Evolutionary conservation across 2,329 filamentous ascomycete species (phyloP).

Genomic region (Exophiala oligosperma): DNA sequence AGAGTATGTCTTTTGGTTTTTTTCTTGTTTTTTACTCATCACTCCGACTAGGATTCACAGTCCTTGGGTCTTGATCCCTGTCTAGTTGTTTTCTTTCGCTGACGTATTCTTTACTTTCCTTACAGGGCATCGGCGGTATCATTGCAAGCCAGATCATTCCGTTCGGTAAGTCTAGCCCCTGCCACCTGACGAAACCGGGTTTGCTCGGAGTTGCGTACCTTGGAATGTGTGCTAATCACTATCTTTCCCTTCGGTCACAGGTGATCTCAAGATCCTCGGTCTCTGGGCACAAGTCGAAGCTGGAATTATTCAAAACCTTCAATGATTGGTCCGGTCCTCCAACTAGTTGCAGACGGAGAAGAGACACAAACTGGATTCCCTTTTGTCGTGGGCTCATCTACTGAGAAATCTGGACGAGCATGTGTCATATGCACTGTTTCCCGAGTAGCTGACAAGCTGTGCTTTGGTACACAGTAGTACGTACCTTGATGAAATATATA

Average conservation of each 20-base stretch:
- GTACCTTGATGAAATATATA: no score
- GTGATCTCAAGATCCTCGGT: constrained; percentile 28
- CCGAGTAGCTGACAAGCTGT: no score
- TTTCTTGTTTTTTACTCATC: background rate
- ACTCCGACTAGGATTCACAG: no score
- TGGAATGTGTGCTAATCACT: background rate
- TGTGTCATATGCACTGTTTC: no score
- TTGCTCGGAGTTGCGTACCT: background rate
- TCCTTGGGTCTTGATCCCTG: no score
- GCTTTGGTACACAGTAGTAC: no score
- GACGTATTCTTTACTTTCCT: background rate
- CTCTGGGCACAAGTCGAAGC: constrained; percentile 29
- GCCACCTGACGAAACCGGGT: no score
- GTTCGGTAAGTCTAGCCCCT: constrained; percentile 21
- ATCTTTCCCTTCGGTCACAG: background rate
- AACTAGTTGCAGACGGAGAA: no score
- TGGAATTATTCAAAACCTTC: constrained; percentile 21
- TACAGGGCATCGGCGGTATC: constrained; percentile 29
- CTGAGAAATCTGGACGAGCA: no score
- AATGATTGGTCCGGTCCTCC: background rate
- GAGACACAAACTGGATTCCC: no score
- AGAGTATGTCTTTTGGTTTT: constrained; percentile 37
- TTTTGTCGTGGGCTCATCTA: no score
- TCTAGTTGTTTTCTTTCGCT: no score
- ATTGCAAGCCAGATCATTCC: constrained; percentile 29